Evolutionary conservation across 306 rosid genomes (phyloP).

Genomic region (Malus sieversii): DNA sequence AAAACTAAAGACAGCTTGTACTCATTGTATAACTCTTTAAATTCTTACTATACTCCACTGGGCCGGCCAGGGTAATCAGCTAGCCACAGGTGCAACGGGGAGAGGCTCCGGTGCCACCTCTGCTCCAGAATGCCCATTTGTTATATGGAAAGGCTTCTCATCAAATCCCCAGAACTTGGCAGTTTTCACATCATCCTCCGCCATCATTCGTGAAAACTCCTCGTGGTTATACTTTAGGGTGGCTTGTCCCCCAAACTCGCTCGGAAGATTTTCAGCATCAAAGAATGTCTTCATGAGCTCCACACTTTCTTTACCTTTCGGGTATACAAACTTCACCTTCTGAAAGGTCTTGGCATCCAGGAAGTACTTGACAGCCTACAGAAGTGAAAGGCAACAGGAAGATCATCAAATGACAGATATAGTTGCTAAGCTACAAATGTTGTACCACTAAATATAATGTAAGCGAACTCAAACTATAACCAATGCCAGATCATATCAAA

Average conservation of each 20-base stretch:
- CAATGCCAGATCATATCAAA: background rate
- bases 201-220: constrained; percentile 76
- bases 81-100: background rate
- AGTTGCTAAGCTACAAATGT: background rate
- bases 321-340: constrained; percentile 82
- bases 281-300: constrained; percentile 80
- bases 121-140: constrained; percentile 35
- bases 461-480: background rate
- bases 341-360: constrained; percentile 67
- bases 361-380: constrained; percentile 67
- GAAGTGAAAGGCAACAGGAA: constrained; percentile 3
- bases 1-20: background rate
- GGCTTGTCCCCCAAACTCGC: constrained; percentile 78
- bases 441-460: background rate
- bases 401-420: constrained; percentile 6
- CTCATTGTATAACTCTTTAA: background rate
- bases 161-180: constrained; percentile 75
- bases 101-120: constrained; percentile 42
- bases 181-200: constrained; percentile 66
- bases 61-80: constrained; percentile 2
- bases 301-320: constrained; percentile 58
- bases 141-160: constrained; percentile 29
- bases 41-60: background rate
- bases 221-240: constrained; percentile 66
- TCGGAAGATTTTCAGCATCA: constrained; percentile 71